Evolutionary conservation across 2,329 filamentous ascomycete species (phyloP).

Genomic region (Verticillium alfalfae): DNA sequence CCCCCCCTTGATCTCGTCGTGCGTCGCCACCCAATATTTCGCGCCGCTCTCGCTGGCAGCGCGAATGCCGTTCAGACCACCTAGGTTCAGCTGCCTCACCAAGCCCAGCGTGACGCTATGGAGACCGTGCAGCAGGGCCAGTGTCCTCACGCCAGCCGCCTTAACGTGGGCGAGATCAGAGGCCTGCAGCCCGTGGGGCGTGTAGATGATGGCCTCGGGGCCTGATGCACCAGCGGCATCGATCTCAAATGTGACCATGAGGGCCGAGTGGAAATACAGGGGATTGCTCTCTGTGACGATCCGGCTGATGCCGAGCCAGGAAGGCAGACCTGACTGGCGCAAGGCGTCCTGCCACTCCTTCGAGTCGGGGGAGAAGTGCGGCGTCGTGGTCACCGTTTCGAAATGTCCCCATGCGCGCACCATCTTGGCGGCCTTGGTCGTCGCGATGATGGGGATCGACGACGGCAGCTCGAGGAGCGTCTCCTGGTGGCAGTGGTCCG

Average conservation of each 20-base stretch:
- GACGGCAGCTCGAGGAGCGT: constrained; percentile 51
- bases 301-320: constrained; percentile 57
- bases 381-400: constrained; percentile 42
- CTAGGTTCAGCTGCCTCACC: constrained; percentile 56
- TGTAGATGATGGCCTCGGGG: constrained; percentile 11
- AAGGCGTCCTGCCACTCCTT: constrained; percentile 17
- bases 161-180: constrained; percentile 36
- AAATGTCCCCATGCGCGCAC: constrained; percentile 57
- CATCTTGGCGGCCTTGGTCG: constrained; percentile 49
- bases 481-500: constrained; percentile 60
- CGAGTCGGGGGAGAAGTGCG: constrained; percentile 30
- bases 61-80: constrained; percentile 54
- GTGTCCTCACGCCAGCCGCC: constrained; percentile 38
- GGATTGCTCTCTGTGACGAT: constrained; percentile 48
- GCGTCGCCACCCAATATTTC: constrained; percentile 60
- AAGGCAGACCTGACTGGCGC: constrained; percentile 32
- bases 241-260: constrained; percentile 49
- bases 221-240: constrained; percentile 44
- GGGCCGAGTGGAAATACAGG: constrained; percentile 56
- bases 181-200: constrained; percentile 8
- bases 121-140: constrained; percentile 59
- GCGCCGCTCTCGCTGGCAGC: constrained; percentile 46
- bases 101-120: constrained; percentile 50
- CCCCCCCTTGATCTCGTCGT: constrained; percentile 59
- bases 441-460: constrained; percentile 53